Evolutionary conservation across 805 yeast species (phyloP), one percentile per base, ranked within the genome.

Genomic region (Ogataea angusta): DNA sequence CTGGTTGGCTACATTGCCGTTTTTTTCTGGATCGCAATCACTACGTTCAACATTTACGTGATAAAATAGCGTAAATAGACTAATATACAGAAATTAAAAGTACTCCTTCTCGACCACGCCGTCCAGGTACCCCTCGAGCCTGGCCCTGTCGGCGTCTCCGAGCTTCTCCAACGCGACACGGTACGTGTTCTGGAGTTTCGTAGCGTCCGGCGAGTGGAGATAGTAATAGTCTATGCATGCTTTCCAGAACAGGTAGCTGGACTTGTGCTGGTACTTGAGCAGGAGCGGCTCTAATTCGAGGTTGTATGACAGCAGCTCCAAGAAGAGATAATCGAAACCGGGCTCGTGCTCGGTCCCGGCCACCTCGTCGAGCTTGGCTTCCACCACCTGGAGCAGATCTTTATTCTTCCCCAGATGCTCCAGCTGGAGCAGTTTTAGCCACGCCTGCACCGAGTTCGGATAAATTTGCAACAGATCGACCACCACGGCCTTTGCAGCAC

Each of bases 401-500:
- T 57, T 24, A 52, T 60, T 36, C 22, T 54, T 48, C 9, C 63
- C 28, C 5, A 70, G 34, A 24, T 63, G 52, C 47, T 75, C 78
- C 26, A 76, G 40, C 42, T 64, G 65, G 5, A 75, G 28, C 10
- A 76, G 50, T 49, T 73, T 73, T 10, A 67, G 59, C 44, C 69
- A 67, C 5, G 68, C 48, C 15, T 67, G 67, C 1, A 70, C 30
- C 5, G 66, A 65, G 16, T 66, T 54, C 19, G 68, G 71, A 10
- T 52, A 38, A 1, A 61, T 38, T 18, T 51, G 51, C 8, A 48
- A 34, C 17, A 52, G 21, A 22, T 62, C 61, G 32, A 56, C 25
- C 6, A 46, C 16, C 14, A 68, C 36, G n/a, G 54, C 61, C 34
- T 63, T 67, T 0, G 81, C 81, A 22, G 51, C 52, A 2, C 59